Conservation (phyloP, 768 basidiomycete species). For the Amanita muscaria region DNA sequence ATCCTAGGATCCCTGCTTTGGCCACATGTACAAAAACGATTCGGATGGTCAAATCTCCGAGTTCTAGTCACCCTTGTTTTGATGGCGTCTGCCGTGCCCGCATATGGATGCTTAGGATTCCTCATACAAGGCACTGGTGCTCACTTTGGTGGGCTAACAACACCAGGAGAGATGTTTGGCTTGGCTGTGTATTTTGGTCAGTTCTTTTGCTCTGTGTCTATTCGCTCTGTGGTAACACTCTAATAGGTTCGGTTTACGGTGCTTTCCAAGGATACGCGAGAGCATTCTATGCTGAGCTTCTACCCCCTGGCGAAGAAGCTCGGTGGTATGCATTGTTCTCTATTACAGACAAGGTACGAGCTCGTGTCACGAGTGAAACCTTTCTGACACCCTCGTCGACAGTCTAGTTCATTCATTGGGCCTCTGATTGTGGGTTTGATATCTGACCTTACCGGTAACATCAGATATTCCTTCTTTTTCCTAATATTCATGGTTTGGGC, state of each 20-base stretch:
- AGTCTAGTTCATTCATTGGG: slow-evolving; percentile 90
- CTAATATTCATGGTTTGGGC: slow-evolving; percentile 73
- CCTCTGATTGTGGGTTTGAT: slow-evolving; percentile 85
- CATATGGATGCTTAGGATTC: slow-evolving; percentile 82
- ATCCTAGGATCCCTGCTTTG: slow-evolving; percentile 80
- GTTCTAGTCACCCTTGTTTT: slow-evolving; percentile 62
- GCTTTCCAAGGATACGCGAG: slow-evolving; percentile 89
- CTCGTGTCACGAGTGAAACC: slow-evolving; percentile 7
- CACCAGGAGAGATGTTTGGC: slow-evolving; percentile 76
- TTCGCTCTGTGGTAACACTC: neutral
- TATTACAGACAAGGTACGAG: slow-evolving; percentile 78
- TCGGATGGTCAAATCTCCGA: slow-evolving; percentile 56
- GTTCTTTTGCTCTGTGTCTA: slow-evolving; percentile 11
- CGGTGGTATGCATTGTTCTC: slow-evolving; percentile 85
- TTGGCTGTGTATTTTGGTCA: slow-evolving; percentile 77
- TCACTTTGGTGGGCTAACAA: slow-evolving; percentile 65
- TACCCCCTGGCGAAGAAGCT: slow-evolving; percentile 85
- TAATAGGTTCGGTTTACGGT: slow-evolving; percentile 63
- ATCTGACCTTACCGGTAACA: slow-evolving; percentile 84
- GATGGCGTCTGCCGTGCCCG: slow-evolving; percentile 57
- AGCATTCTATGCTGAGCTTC: slow-evolving; percentile 78
- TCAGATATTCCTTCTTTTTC: slow-evolving; percentile 87
- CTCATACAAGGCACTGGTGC: slow-evolving; percentile 34
- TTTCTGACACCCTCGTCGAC: neutral
- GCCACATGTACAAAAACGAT: slow-evolving; percentile 61